phyloP scores from a whole-genome alignment of 1,139 yeast genomes.

The Hansenula sp. region DNA sequence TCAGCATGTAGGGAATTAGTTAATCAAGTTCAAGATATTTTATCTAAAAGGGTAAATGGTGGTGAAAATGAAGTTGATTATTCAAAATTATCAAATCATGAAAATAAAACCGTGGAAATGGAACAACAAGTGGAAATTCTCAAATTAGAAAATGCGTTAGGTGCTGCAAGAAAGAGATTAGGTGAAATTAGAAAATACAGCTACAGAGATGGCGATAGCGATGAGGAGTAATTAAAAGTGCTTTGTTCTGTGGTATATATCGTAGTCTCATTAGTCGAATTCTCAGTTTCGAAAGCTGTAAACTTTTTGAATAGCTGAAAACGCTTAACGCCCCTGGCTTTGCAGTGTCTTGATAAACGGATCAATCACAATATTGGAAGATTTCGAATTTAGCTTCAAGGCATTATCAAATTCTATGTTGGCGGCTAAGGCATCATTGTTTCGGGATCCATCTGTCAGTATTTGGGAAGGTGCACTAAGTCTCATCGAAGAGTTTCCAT shows the following conservation, averaged over 20 bases:
- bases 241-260: too few relatives aligned
- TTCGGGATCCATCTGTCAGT: neutral
- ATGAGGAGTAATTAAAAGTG: conserved; percentile 15
- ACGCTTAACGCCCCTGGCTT: neutral
- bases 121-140: conserved; percentile 91
- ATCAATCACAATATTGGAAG: neutral
- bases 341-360: neutral
- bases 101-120: conserved; percentile 86
- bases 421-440: too few relatives aligned
- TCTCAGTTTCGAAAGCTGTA: too few relatives aligned
- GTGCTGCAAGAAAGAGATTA: conserved; percentile 71
- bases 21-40: conserved; percentile 61
- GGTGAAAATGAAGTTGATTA: conserved; percentile 54
- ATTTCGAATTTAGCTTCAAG: too few relatives aligned
- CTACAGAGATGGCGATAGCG: conserved; percentile 24
- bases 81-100: conserved; percentile 68
- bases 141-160: conserved; percentile 72
- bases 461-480: neutral
- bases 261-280: too few relatives aligned
- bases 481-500: neutral
- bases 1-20: conserved; percentile 74
- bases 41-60: conserved; percentile 32
- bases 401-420: too few relatives aligned
- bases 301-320: too few relatives aligned
- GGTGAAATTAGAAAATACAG: conserved; percentile 77